Evolutionary conservation across 2,329 filamentous ascomycete species (phyloP).

Genomic region (Claviceps pazoutovae): DNA sequence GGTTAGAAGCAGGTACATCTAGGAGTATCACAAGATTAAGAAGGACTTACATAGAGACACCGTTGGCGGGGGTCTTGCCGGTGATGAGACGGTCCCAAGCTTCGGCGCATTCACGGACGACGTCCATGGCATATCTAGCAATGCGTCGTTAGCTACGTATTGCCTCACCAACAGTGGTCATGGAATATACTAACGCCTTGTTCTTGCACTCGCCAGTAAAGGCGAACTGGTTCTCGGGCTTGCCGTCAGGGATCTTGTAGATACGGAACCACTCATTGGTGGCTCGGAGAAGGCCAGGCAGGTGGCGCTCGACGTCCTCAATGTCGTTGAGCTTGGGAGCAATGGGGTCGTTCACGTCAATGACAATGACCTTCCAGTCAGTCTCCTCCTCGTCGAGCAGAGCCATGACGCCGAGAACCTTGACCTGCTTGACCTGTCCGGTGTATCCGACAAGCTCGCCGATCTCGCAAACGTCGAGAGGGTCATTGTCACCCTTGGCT

Average conservation of each 20-base stretch:
- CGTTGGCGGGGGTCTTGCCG: slow-evolving; percentile 68
- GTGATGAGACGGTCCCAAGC: slow-evolving; percentile 94
- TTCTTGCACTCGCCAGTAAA: slow-evolving; percentile 99
- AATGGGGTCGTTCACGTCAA: slow-evolving; percentile 94
- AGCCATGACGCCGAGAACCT: slow-evolving; percentile 98
- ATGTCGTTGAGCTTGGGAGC: slow-evolving; percentile 95
- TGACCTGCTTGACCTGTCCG: slow-evolving; percentile 98
- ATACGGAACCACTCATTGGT: slow-evolving; percentile 99
- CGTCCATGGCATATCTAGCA: slow-evolving; percentile 74
- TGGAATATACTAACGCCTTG: slow-evolving; percentile 51
- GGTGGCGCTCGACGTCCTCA: slow-evolving; percentile 96
- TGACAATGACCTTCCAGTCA: slow-evolving; percentile 99
- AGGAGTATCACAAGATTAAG: neutral
- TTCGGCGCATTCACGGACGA: slow-evolving; percentile 90
- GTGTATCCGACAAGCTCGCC: slow-evolving; percentile 93
- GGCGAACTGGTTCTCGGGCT: slow-evolving; percentile 99
- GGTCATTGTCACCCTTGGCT: slow-evolving; percentile 98
- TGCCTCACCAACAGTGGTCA: neutral
- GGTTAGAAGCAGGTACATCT: slow-evolving; percentile 9
- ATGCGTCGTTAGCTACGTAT: slow-evolving; percentile 2
- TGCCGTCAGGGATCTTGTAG: slow-evolving; percentile 99
- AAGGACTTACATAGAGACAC: slow-evolving; percentile 60
- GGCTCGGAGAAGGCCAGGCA: slow-evolving; percentile 88
- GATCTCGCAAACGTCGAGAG: slow-evolving; percentile 98
- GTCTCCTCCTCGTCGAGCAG: slow-evolving; percentile 99